These are phyloP conservation scores for Fusarium subtropicale DNA, from an alignment of 2,329 filamentous ascomycete genomes.

Conservation along the genomic window DNA sequence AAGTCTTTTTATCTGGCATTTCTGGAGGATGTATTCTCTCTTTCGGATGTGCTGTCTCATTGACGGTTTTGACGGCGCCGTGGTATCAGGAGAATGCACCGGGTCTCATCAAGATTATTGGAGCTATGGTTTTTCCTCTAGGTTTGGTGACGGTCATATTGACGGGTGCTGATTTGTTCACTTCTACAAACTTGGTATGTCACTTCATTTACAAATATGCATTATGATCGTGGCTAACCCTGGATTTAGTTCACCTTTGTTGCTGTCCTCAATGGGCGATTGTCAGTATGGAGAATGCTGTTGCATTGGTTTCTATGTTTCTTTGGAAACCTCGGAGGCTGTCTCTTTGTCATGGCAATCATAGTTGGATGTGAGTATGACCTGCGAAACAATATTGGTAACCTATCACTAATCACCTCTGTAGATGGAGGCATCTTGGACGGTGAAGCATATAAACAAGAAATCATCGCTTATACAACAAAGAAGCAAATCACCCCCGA, in stretches of 20 bases:
- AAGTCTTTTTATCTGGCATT: slow-evolving; percentile 37
- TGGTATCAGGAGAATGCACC: slow-evolving; percentile 46
- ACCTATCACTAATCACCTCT: rapidly evolving
- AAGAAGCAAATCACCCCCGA: slow-evolving; percentile 61
- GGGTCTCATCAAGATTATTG: slow-evolving; percentile 35
- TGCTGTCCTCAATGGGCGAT: slow-evolving; percentile 34
- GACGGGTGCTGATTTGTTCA: slow-evolving; percentile 39
- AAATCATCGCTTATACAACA: slow-evolving; percentile 60
- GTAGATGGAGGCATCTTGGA: slow-evolving; percentile 58
- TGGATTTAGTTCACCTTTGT: slow-evolving; percentile 36
- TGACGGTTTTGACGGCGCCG: slow-evolving; percentile 38
- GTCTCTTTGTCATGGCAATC: slow-evolving; percentile 60
- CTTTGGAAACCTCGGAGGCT: slow-evolving; percentile 61
- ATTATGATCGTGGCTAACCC: not conserved
- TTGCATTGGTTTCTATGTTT: slow-evolving; percentile 59
- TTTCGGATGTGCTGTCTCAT: slow-evolving; percentile 41
- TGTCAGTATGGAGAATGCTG: slow-evolving; percentile 42
- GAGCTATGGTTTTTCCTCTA: slow-evolving; percentile 40
- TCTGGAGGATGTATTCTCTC: slow-evolving; percentile 38
- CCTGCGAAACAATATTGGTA: too few relatives aligned
- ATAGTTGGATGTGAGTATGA: slow-evolving; percentile 55
- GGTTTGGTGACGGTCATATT: slow-evolving; percentile 40
- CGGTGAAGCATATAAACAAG: slow-evolving; percentile 56
- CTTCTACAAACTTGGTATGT: slow-evolving; percentile 40
- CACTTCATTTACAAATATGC: rapidly evolving